Evolutionary conservation across 805 yeast species (phyloP), one percentile per base, ranked within the genome.

Genomic region (Wickerhamomyces chambardii): DNA sequence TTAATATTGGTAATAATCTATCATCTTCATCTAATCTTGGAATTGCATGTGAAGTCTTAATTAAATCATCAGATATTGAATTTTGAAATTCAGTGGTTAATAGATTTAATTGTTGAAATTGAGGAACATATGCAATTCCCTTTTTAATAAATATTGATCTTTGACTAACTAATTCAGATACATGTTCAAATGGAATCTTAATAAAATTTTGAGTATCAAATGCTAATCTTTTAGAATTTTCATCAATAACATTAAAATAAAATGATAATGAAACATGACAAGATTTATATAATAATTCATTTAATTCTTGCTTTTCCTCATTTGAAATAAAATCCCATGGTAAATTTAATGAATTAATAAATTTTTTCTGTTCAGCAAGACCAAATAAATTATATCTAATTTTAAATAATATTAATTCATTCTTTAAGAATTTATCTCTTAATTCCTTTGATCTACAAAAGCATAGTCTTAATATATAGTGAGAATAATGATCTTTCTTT

Each of bases 1-100:
- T 76, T 42, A 92, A 64, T 21, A 92, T 75, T 1, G 97, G 97
- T 34, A 87, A 61, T 31, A 92, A 60, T 38, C 99, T 67, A 53
- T 87, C 94, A 51, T 87, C 96, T 61, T 90, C 97, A 51, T 87
- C 95, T 37, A 90, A 63, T 10, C 89, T 68, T 6, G 95, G 94
- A 36, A 87, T 61, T 16, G 83, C 71, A 51, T 82, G 83, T 47
- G 86, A 78, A 0, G 97, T 84, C 32, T 66, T 59, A 17, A 76
- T 59, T 76, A 73, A 15, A 57, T 52, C 3, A 56, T 53, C 35
- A 48, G 29, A 27, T 33, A 89, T 60, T 37, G 62, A 55, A 28
- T 63, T 68, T 26, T 74, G 62, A 54, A 80, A 90, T 52, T 86
- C 95, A 29, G 66, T 70, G 0, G 81, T 59, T 22, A 92, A 62